These are phyloP conservation scores for Eutrema yunnanense DNA, from an alignment of 345 rosid genomes.

Conservation along the genomic window DNA sequence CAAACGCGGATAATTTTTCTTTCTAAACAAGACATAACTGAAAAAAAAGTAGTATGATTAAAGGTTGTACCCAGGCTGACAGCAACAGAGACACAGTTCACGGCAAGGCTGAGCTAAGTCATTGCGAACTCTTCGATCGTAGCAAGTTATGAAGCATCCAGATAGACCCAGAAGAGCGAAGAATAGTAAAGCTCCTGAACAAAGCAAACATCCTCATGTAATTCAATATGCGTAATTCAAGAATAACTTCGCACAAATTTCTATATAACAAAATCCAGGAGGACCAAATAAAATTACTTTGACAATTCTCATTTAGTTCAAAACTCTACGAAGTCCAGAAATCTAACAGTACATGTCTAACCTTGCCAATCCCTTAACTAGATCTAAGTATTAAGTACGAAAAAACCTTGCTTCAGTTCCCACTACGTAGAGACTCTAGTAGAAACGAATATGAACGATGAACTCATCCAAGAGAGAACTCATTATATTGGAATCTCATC, in stretches of 20 bases:
- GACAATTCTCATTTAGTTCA: too few relatives aligned
- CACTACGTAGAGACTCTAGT: not conserved
- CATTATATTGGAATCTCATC: not conserved
- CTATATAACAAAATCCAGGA: too few relatives aligned
- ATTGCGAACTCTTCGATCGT: conserved; percentile 94
- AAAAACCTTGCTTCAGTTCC: not conserved
- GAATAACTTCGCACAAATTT: not conserved
- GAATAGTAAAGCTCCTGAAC: conserved; percentile 84
- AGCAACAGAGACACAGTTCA: conserved; percentile 96
- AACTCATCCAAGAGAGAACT: not conserved
- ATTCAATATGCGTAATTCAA: not conserved
- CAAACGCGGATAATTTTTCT: not conserved
- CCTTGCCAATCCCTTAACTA: not conserved
- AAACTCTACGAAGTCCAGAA: too few relatives aligned
- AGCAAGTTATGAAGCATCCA: conserved; percentile 98
- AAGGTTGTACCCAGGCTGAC: conserved; percentile 84
- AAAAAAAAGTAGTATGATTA: not conserved
- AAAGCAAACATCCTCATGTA: conserved; percentile 1
- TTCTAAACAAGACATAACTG: not conserved
- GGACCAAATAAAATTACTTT: too few relatives aligned
- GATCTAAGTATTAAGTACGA: not conserved
- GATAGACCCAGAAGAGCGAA: conserved; percentile 98
- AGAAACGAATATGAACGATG: not conserved
- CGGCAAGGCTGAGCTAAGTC: conserved; percentile 98
- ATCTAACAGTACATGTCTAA: not conserved